Percentiles rank a stretch among this genome's conserved stretches.
These are phyloP conservation scores for Lonicera japonica DNA, from an alignment of 129 eudicot genomes.

Conservation along the genomic window DNA sequence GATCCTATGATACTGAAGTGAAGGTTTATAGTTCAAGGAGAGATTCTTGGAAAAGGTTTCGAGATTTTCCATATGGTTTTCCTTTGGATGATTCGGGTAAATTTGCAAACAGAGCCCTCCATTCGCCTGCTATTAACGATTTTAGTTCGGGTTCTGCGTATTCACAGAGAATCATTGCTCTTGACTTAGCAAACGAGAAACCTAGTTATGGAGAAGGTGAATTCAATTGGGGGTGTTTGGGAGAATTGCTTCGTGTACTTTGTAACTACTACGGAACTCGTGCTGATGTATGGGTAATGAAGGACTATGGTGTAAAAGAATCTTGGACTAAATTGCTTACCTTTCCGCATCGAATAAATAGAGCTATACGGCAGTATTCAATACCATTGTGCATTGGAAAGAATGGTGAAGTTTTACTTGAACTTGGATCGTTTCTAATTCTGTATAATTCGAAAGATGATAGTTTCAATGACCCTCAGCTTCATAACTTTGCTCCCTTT, in stretches of 20 bases:
- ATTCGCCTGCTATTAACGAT: constrained; percentile 37
- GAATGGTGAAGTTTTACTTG: constrained; percentile 41
- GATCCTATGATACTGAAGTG: too few species aligned
- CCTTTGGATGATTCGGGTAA: constrained; percentile 32
- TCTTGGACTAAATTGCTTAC: constrained; percentile 63
- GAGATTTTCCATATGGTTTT: too few species aligned
- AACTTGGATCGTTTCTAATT: constrained; percentile 14
- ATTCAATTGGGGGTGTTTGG: constrained; percentile 34
- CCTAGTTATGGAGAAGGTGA: constrained; percentile 33
- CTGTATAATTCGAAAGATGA: constrained; percentile 32
- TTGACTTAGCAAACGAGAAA: too few species aligned
- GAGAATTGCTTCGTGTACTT: constrained; percentile 41
- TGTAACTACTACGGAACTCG: constrained; percentile 19
- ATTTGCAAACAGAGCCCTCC: constrained; percentile 44
- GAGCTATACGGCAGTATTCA: constrained; percentile 23
- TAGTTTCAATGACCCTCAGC: constrained; percentile 17
- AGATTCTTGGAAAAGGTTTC: too few species aligned
- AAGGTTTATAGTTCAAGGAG: too few species aligned
- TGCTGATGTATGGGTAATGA: constrained; percentile 62
- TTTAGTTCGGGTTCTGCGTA: too few species aligned
- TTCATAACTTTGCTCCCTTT: constrained; percentile 24
- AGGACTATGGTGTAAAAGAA: constrained; percentile 54
- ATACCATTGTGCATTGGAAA: constrained; percentile 27
- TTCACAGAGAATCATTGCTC: too few species aligned
- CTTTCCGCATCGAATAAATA: constrained; percentile 33